A percentile compares a stretch with the other conserved stretches of the same genome.
Conservation (phyloP, 257 asterid genomes). For the Nicotiana otophora region DNA sequence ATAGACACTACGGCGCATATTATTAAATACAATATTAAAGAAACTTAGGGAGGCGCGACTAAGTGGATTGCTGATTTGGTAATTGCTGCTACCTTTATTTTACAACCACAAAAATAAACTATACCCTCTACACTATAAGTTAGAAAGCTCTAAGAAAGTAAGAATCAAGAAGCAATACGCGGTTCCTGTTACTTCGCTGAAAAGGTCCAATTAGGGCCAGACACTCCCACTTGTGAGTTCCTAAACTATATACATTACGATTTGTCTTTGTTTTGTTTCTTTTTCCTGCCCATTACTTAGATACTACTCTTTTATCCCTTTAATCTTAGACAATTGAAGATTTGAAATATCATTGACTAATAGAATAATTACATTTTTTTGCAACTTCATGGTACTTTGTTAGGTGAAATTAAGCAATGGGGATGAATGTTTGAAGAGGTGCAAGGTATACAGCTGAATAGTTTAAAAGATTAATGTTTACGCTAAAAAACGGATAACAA, state of each 20-base stretch:
- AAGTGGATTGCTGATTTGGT: background rate
- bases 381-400: background rate
- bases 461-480: no score
- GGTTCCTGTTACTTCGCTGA: background rate
- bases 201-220: background rate
- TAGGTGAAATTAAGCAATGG: background rate
- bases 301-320: background rate
- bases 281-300: no score
- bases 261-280: no score
- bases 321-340: background rate
- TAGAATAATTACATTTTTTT: background rate
- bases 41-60: background rate
- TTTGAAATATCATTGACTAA: background rate
- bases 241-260: background rate
- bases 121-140: background rate
- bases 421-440: background rate
- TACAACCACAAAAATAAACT: background rate
- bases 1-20: background rate
- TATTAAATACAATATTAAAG: background rate
- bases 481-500: no score
- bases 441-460: background rate
- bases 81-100: background rate
- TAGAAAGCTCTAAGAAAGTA: background rate
- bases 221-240: no score
- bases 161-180: background rate